Evolutionary conservation across 805 yeast genomes (phyloP), one percentile per base, ranked within the genome.

Genomic region (Nakazawaea wickerhamii): DNA sequence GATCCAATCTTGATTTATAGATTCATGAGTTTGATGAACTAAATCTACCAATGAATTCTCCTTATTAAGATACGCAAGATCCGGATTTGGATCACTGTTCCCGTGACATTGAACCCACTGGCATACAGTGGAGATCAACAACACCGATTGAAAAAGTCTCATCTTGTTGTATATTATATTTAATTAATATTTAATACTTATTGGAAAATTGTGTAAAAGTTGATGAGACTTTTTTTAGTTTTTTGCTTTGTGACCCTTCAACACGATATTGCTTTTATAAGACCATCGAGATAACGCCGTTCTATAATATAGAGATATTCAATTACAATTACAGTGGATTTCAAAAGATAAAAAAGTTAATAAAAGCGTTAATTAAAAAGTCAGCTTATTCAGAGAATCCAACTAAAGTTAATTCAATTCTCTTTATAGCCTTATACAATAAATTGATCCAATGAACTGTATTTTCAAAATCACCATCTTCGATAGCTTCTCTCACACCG

Each of bases 401-500:
- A 6, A 28, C 31, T 13, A 41, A 18, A 4, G 44, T 41, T 20
- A 41, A 20, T 21, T 41, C 44, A 21, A 41, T 36, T 31, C 46
- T 46, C 15, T 44, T 41, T 22, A 42, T 39, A 7, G 49, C 30
- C 40, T 46, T 47, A 31, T 35, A 40, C 14, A 64, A 54, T 22
- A 68, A 57, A 4, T 51, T 55, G 11, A 67, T 41, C 77, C 77
- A 71, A 36, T 60, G 51, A n/a, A 59, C 51, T 30, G 72, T 61
- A 4, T 55, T 55, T 19, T 58, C 62, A 14, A 55, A 52, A 34
- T 71, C 67, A 0, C 53, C 46, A 48, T 74, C 81, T 48, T 75
- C 80, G 11, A 79, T 50, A 1, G 79, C 73, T 51, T 79, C 84
- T 5, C 63, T 62, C 25, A 78, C 55, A 0, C 77, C 81, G 0